Percentiles rank a stretch among this genome's conserved stretches.
phyloP scores from a whole-genome alignment of 441 rosid genomes.

The Sinapis alba region DNA sequence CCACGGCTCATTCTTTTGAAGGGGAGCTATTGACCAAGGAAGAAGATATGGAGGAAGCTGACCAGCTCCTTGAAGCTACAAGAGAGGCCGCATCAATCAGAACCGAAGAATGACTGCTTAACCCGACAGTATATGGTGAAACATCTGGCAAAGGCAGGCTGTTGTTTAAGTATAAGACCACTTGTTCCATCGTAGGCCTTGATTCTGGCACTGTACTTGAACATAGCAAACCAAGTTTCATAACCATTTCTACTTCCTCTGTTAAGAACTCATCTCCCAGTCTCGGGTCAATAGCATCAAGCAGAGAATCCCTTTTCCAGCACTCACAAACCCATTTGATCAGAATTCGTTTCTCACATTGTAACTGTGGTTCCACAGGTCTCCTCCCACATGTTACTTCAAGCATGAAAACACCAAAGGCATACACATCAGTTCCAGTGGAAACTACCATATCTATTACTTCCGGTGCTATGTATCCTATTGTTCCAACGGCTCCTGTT shows the following conservation, averaged over 20 bases:
- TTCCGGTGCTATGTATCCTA: constrained; percentile 63
- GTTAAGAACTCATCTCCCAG: constrained; percentile 36
- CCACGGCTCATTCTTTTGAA: background rate
- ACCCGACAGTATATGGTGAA: constrained; percentile 27
- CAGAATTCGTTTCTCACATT: constrained; percentile 38
- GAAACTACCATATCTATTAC: constrained; percentile 44
- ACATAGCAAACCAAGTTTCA: constrained; percentile 60
- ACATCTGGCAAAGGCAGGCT: constrained; percentile 42
- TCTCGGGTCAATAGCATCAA: constrained; percentile 46
- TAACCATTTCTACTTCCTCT: constrained; percentile 57
- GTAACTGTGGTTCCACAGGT: constrained; percentile 42
- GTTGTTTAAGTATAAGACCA: constrained; percentile 46
- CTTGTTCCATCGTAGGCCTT: constrained; percentile 59
- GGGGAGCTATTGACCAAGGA: constrained; percentile 1
- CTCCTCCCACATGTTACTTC: constrained; percentile 67
- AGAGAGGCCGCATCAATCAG: constrained; percentile 36
- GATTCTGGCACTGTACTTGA: constrained; percentile 34
- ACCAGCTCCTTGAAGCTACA: constrained; percentile 16
- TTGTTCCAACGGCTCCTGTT: constrained; percentile 53
- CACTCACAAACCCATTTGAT: constrained; percentile 51
- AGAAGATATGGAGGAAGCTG: constrained; percentile 11
- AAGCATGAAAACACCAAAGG: constrained; percentile 64
- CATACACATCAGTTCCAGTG: constrained; percentile 48
- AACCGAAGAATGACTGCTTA: constrained; percentile 33
- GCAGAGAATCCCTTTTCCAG: constrained; percentile 47